phyloP scores from a whole-genome alignment of 148 eudicot species.

The Persicaria maculosa region DNA sequence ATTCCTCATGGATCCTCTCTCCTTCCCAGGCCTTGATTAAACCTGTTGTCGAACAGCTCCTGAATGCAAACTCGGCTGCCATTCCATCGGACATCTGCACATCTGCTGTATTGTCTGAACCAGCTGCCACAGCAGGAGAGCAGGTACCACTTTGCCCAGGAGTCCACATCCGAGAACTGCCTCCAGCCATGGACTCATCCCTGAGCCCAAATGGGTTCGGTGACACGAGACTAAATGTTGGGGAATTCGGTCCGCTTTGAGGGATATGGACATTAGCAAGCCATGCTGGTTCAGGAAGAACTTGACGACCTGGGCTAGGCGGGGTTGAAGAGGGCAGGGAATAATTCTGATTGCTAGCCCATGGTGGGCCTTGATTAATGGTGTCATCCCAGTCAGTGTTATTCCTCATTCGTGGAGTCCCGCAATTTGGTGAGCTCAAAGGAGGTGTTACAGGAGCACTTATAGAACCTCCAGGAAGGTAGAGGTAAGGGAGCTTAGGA shows the following conservation, averaged over 20 bases:
- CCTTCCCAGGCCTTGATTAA: constrained; percentile 96
- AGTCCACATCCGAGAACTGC: constrained; percentile 88
- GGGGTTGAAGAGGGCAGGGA: constrained; percentile 73
- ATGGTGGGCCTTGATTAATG: constrained; percentile 35
- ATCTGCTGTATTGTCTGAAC: constrained; percentile 62
- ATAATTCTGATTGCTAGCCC: constrained; percentile 45
- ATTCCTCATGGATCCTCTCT: constrained; percentile 88
- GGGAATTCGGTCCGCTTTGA: constrained; percentile 64
- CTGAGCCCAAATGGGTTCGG: constrained; percentile 66
- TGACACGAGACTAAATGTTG: constrained; percentile 82
- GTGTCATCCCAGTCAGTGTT: constrained; percentile 45
- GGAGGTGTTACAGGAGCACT: constrained; percentile 99
- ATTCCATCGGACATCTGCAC: constrained; percentile 77
- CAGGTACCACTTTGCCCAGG: constrained; percentile 96
- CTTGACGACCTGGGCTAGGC: constrained; percentile 67
- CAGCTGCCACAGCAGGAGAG: constrained; percentile 67
- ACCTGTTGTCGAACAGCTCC: constrained; percentile 40
- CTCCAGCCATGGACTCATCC: constrained; percentile 47
- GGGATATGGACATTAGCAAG: constrained; percentile 62
- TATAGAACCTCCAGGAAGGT: constrained; percentile 68
- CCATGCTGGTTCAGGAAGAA: constrained; percentile 69
- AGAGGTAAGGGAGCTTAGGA: constrained; percentile 61
- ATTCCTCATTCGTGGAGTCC: constrained; percentile 63
- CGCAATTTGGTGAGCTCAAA: constrained; percentile 75
- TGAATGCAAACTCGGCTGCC: constrained; percentile 89